phyloP scores from a whole-genome alignment of 2,329 filamentous ascomycete genomes.

The Ascochyta fabae region DNA sequence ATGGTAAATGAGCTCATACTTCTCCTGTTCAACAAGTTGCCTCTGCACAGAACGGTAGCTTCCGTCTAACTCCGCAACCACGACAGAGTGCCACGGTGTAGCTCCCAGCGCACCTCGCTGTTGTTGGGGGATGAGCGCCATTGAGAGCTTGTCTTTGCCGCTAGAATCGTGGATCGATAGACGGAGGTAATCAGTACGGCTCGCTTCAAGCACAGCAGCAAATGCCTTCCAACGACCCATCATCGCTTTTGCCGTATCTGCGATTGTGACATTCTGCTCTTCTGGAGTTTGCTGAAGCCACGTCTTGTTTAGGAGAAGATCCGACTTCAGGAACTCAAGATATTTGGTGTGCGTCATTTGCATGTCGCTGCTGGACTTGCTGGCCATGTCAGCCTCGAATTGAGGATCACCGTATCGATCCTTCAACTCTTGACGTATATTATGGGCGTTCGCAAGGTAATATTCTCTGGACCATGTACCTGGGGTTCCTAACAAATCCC shows the following conservation, averaged over 20 bases:
- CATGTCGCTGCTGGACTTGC: constrained; percentile 34
- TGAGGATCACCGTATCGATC: constrained; percentile 31
- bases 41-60: constrained; percentile 28
- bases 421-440: constrained; percentile 34
- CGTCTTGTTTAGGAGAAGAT: constrained; percentile 27
- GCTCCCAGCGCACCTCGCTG: constrained; percentile 28
- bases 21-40: constrained; percentile 23
- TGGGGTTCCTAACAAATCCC: constrained; percentile 26
- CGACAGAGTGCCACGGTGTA: constrained; percentile 36
- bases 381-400: constrained; percentile 41
- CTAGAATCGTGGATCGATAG: constrained; percentile 43
- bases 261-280: constrained; percentile 28
- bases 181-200: constrained; percentile 32
- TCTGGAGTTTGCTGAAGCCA: constrained; percentile 25
- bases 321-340: constrained; percentile 35
- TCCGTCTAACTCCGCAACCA: constrained; percentile 30
- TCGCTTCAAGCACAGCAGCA: constrained; percentile 28
- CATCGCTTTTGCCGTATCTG: constrained; percentile 41
- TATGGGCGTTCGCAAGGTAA: constrained; percentile 32
- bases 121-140: constrained; percentile 35
- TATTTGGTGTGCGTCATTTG: constrained; percentile 39
- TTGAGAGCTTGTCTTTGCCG: constrained; percentile 39
- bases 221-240: constrained; percentile 40
- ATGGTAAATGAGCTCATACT: constrained; percentile 31
- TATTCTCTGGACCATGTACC: constrained; percentile 28